These are phyloP conservation scores for Colletotrichum sp. DNA, from an alignment of 2,329 filamentous ascomycete genomes.

Conservation along the genomic window DNA sequence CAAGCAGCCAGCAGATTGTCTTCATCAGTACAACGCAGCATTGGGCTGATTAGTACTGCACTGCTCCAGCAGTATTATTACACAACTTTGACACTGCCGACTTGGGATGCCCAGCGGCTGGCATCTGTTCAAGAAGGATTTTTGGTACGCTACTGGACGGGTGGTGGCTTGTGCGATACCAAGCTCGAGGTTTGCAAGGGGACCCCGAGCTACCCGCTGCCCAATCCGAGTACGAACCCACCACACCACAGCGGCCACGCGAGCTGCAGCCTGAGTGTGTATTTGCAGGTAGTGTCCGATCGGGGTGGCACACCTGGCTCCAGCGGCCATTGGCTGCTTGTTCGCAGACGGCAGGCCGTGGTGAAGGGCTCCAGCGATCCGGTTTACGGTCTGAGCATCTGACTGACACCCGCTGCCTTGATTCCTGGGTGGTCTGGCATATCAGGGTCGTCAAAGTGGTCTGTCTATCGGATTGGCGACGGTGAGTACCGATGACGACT, in stretches of 20 bases:
- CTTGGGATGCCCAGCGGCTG: background rate
- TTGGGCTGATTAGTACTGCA: background rate
- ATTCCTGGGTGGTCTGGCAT: background rate
- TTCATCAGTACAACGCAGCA: background rate
- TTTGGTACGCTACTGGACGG: background rate
- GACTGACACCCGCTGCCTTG: background rate
- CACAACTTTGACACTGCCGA: background rate
- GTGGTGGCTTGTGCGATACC: background rate
- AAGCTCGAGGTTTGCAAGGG: background rate
- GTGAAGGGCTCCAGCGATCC: background rate
- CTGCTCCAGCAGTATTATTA: background rate
- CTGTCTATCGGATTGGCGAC: background rate
- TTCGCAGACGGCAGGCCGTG: background rate
- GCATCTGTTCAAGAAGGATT: background rate
- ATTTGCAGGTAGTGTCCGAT: background rate
- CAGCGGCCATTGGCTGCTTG: background rate
- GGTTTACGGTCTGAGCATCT: constrained; percentile 14
- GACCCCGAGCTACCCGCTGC: background rate
- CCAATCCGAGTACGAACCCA: constrained; percentile 2
- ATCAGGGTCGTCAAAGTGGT: background rate
- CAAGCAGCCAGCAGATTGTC: background rate
- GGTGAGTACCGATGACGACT: background rate
- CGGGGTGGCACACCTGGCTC: background rate
- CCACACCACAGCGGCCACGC: background rate
- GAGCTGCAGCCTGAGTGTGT: background rate